Percentiles rank a stretch among this genome's conserved stretches.
These are phyloP conservation scores for Ogataea thermomethanolica DNA, from an alignment of 805 yeast species.

Conservation along the genomic window DNA sequence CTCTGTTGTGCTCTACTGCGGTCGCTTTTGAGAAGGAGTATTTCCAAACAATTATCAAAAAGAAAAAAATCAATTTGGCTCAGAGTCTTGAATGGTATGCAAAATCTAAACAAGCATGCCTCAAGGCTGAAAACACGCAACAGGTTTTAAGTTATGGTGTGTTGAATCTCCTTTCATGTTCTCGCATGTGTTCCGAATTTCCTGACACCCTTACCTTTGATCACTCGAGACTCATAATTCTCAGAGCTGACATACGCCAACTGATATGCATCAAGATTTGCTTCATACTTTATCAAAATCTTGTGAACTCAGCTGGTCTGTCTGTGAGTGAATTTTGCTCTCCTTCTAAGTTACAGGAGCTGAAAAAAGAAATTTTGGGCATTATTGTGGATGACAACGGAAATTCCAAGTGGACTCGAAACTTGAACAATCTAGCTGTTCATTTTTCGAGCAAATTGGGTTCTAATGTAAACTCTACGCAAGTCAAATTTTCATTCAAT, in stretches of 20 bases:
- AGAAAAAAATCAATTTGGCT: conserved; percentile 55
- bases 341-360: conserved; percentile 38
- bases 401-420: conserved; percentile 86
- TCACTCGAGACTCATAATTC: conserved; percentile 68
- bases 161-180: conserved; percentile 65
- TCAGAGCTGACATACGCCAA: conserved; percentile 84
- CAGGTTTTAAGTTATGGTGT: conserved; percentile 49
- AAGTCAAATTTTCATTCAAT: conserved; percentile 60
- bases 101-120: conserved; percentile 27
- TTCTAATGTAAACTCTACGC: conserved; percentile 33
- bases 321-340: conserved; percentile 34
- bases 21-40: conserved; percentile 87
- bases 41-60: conserved; percentile 50
- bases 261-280: conserved; percentile 77
- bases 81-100: conserved; percentile 68
- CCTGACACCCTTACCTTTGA: conserved; percentile 84
- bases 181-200: conserved; percentile 76
- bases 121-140: conserved; percentile 17
- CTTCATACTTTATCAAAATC: conserved; percentile 65
- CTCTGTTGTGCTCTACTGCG: conserved; percentile 80
- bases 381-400: conserved; percentile 84
- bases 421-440: conserved; percentile 66
- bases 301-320: conserved; percentile 39
- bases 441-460: conserved; percentile 49
- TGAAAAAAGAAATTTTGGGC: conserved; percentile 71